Percentiles rank a stretch among this genome's conserved stretches.
Evolutionary conservation across 208 protist genomes (phyloP).

Genomic region (Acanthamoeba quina): DNA sequence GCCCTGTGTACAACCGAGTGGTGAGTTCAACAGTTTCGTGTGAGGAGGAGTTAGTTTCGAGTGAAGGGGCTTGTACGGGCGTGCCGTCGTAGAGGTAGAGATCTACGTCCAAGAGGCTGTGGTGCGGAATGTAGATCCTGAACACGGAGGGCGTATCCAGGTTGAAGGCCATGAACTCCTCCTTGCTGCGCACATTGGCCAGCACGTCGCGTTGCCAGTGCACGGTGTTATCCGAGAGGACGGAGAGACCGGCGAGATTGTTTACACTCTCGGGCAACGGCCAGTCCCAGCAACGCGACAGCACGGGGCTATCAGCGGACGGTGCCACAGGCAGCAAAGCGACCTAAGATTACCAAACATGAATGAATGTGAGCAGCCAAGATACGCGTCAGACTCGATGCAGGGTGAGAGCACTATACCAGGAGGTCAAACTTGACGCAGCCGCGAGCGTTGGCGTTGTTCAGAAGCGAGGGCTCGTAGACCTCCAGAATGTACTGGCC

Average conservation of each 20-base stretch:
- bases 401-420: background rate
- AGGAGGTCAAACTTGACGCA: conserved; percentile 32
- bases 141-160: background rate
- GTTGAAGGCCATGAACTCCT: conserved; percentile 45
- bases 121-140: conserved; percentile 41
- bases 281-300: conserved; percentile 10
- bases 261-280: conserved; percentile 1
- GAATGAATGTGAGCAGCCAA: no score
- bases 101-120: conserved; percentile 32
- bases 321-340: conserved; percentile 46
- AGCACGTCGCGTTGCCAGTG: conserved; percentile 61
- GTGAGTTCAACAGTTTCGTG: background rate
- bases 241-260: background rate
- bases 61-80: background rate
- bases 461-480: conserved; percentile 66
- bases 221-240: background rate
- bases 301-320: background rate
- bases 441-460: background rate
- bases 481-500: conserved; percentile 50
- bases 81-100: conserved; percentile 64
- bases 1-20: background rate
- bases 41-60: background rate
- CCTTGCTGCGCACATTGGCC: conserved; percentile 1
- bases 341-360: background rate
- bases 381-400: no score